Evolutionary conservation across 2,329 filamentous ascomycete species (phyloP).

Genomic region (Botrytis squamosa): DNA sequence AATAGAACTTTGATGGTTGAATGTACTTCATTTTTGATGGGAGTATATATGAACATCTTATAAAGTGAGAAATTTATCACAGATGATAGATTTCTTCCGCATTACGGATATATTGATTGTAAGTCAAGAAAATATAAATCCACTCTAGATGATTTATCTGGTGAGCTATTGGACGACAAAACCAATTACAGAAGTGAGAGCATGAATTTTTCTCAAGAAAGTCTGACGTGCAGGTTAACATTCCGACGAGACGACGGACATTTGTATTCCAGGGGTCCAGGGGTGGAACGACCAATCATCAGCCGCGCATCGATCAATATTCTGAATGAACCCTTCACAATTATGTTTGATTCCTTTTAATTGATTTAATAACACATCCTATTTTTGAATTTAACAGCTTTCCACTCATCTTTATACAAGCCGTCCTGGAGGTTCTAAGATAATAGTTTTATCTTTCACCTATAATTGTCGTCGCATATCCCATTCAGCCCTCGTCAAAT

Average conservation of each 20-base stretch:
- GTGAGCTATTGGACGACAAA: neutral
- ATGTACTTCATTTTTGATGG: neutral
- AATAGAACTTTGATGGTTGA: neutral
- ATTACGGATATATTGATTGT: neutral
- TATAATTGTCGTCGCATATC: too few species aligned
- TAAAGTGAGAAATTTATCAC: neutral
- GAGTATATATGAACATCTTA: neutral
- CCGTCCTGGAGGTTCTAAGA: neutral
- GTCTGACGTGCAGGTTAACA: neutral
- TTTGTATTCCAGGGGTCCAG: neutral
- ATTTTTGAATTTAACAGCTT: neutral
- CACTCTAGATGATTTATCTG: neutral
- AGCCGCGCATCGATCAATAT: neutral
- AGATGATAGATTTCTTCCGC: neutral
- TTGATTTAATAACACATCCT: neutral
- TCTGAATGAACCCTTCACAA: neutral
- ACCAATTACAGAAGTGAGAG: neutral
- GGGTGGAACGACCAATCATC: neutral
- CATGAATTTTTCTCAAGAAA: neutral
- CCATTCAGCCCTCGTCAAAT: neutral
- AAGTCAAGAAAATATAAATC: neutral
- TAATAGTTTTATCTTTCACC: neutral
- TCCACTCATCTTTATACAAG: neutral
- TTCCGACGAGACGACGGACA: neutral
- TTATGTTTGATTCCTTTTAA: neutral